Percentiles rank a stretch among this genome's conserved stretches.
Conservation (phyloP, 495 filamentous ascomycete genomes). For the Hypoxylon trugodes region DNA sequence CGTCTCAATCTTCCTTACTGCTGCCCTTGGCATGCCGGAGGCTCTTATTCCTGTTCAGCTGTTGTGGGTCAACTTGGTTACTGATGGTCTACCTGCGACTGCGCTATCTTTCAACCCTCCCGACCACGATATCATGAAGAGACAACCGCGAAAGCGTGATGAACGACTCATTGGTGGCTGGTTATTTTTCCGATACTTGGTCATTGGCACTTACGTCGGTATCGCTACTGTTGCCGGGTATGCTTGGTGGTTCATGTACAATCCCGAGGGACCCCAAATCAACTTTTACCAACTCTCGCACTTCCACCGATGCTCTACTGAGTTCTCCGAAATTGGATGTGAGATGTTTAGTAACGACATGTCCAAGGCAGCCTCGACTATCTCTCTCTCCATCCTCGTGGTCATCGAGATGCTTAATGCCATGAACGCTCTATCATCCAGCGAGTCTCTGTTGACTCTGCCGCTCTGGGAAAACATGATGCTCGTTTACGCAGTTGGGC, state of each 20-base stretch:
- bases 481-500: constrained; percentile 89
- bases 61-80: constrained; percentile 98
- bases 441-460: constrained; percentile 92
- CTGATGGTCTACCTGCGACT: constrained; percentile 95
- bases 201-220: constrained; percentile 95
- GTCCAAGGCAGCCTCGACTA: constrained; percentile 92
- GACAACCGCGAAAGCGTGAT: constrained; percentile 88
- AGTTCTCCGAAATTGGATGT: constrained; percentile 93
- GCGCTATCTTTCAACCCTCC: constrained; percentile 97
- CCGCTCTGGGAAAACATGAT: constrained; percentile 97
- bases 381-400: constrained; percentile 89
- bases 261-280: constrained; percentile 90
- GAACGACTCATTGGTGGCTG: constrained; percentile 92
- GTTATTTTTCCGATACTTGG: constrained; percentile 97
- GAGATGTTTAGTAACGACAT: constrained; percentile 91
- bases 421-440: constrained; percentile 97
- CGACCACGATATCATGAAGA: constrained; percentile 96
- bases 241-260: constrained; percentile 99
- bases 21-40: constrained; percentile 96
- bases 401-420: constrained; percentile 99
- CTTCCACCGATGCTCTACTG: constrained; percentile 89
- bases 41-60: constrained; percentile 97
- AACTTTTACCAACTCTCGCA: constrained; percentile 90
- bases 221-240: constrained; percentile 96
- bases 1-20: constrained; percentile 98